phyloP scores from a whole-genome alignment of 2,329 filamentous ascomycete genomes.

The Xylaria sp. region DNA sequence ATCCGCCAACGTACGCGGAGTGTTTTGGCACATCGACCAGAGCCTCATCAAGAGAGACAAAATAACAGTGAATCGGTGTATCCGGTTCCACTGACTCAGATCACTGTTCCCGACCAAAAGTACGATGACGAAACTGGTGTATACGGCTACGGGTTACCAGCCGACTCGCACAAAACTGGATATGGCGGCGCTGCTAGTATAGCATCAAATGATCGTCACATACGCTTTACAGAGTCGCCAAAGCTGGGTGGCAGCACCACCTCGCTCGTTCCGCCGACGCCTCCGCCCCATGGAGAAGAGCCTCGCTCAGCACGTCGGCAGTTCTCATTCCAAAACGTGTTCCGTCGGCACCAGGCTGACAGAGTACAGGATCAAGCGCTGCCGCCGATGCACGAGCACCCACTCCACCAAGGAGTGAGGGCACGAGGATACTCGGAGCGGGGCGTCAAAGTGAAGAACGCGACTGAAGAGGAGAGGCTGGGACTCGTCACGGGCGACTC shows the following conservation, averaged over 20 bases:
- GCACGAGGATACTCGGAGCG: constrained; percentile 55
- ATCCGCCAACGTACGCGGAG: constrained; percentile 60
- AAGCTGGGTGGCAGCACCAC: constrained; percentile 54
- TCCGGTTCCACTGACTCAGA: constrained; percentile 71
- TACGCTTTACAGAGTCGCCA: constrained; percentile 59
- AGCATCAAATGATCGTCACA: constrained; percentile 55
- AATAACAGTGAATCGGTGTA: constrained; percentile 56
- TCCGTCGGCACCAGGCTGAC: constrained; percentile 64
- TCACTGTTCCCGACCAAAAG: constrained; percentile 61
- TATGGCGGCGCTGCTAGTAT: constrained; percentile 62
- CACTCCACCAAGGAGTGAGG: constrained; percentile 50
- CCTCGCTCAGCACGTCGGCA: constrained; percentile 71
- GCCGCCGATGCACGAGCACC: constrained; percentile 45
- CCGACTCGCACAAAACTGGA: constrained; percentile 56
- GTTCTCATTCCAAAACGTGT: constrained; percentile 93
- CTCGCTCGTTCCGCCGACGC: constrained; percentile 65
- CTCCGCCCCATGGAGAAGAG: constrained; percentile 63
- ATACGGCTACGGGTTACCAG: constrained; percentile 61
- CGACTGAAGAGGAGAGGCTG: constrained; percentile 83
- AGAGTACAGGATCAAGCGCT: constrained; percentile 46
- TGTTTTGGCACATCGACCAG: constrained; percentile 53
- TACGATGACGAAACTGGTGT: constrained; percentile 54
- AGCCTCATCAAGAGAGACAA: constrained; percentile 53
- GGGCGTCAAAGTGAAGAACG: constrained; percentile 55
- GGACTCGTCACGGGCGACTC: constrained; percentile 83